These are phyloP conservation scores for Podaxis pistillaris DNA, from an alignment of 768 basidiomycete species.

Conservation along the genomic window DNA sequence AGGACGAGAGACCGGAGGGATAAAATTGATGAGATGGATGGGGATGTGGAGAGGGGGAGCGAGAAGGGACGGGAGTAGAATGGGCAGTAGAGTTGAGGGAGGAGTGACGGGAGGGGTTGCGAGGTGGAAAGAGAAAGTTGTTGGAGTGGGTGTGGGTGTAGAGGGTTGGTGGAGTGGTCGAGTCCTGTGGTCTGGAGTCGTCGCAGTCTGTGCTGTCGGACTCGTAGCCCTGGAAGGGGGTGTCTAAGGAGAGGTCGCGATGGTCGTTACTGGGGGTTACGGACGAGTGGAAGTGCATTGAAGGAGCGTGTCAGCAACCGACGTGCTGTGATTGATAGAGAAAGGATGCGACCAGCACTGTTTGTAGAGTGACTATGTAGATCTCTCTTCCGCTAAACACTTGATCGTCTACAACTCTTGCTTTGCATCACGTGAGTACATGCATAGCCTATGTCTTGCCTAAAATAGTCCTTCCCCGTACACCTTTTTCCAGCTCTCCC, in stretches of 20 bases:
- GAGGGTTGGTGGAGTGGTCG: not conserved
- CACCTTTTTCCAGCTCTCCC: conserved; percentile 73
- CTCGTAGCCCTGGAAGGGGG: conserved; percentile 39
- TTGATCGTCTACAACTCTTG: not conserved
- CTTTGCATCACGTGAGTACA: not conserved
- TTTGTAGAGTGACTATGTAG: too few species aligned
- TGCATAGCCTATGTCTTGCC: not conserved
- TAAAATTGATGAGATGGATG: conserved; percentile 49
- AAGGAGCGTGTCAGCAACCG: too few species aligned
- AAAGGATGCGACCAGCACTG: too few species aligned
- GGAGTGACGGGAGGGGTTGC: conserved; percentile 33
- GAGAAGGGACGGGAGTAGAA: conserved; percentile 60
- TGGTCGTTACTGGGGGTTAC: too few species aligned
- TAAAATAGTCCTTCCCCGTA: conserved; percentile 50
- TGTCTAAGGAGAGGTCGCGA: conserved; percentile 19
- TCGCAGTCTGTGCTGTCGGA: conserved; percentile 44
- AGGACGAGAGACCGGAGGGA: conserved; percentile 46
- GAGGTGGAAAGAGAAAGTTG: conserved; percentile 33
- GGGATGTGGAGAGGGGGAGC: conserved; percentile 58
- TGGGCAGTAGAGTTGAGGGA: conserved; percentile 41
- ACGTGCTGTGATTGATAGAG: too few species aligned
- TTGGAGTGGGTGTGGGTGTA: not conserved
- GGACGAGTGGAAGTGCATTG: too few species aligned
- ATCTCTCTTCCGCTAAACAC: too few species aligned
- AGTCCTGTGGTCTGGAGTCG: conserved; percentile 23